Conservation (phyloP, 1,284 basidiomycete species). For the Trametes sp. region DNA sequence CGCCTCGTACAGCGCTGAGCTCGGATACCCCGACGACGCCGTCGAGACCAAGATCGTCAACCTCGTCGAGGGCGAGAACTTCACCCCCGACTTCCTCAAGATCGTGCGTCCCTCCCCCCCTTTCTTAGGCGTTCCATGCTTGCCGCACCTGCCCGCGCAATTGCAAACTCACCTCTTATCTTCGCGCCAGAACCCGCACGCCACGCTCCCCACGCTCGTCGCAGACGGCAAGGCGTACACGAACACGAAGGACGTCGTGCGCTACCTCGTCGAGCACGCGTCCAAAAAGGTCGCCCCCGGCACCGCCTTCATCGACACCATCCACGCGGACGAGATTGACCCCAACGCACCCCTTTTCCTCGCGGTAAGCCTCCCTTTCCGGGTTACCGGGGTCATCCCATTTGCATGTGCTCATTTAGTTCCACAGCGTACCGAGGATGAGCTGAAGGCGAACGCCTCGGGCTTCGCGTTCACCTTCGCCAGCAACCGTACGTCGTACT, state of each 20-base stretch:
- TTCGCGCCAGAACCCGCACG: slow-evolving; percentile 56
- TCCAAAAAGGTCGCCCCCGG: slow-evolving; percentile 47
- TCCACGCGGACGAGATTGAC: slow-evolving; percentile 64
- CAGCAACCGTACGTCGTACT: slow-evolving; percentile 52
- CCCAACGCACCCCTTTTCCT: slow-evolving; percentile 63
- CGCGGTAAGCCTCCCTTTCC: slow-evolving; percentile 45
- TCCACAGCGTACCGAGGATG: slow-evolving; percentile 56
- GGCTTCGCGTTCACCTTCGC: slow-evolving; percentile 51
- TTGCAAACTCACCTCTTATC: slow-evolving; percentile 4
- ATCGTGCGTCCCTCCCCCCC: slow-evolving; percentile 45
- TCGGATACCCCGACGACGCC: slow-evolving; percentile 47
- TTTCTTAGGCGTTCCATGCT: neutral
- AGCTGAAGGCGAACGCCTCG: slow-evolving; percentile 53
- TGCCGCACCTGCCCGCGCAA: slow-evolving; percentile 4
- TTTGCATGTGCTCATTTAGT: neutral
- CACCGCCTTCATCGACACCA: slow-evolving; percentile 48
- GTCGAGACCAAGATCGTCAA: slow-evolving; percentile 50
- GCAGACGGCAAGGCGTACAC: slow-evolving; percentile 53
- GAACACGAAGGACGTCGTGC: slow-evolving; percentile 56
- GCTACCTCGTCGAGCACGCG: slow-evolving; percentile 56
- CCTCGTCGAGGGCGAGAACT: slow-evolving; percentile 66
- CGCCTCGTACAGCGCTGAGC: slow-evolving; percentile 46
- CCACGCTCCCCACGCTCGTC: slow-evolving; percentile 62
- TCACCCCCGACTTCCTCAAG: slow-evolving; percentile 62
- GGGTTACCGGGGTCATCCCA: neutral